Conservation (phyloP, 371 early-diverging fungal species). For the Mucor piriformis region DNA sequence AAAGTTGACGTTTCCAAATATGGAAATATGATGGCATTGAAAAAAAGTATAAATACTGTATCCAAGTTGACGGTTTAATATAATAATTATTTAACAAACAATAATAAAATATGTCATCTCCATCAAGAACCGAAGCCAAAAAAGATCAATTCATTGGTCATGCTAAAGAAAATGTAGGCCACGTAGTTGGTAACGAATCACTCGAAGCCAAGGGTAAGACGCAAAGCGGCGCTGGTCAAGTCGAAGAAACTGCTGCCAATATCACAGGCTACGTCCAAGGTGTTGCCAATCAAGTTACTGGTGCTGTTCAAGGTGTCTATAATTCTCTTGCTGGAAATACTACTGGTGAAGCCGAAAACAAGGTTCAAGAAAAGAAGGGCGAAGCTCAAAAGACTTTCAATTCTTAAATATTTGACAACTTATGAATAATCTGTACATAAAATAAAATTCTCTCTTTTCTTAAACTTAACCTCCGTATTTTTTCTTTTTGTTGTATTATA, state of each 20-base stretch:
- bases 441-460: too few species aligned
- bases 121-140: constrained; percentile 32
- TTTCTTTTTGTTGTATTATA: too few species aligned
- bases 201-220: constrained; percentile 44
- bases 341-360: constrained; percentile 24
- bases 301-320: constrained; percentile 27
- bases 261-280: constrained; percentile 23
- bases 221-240: constrained; percentile 22
- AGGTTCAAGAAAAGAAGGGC: constrained; percentile 29
- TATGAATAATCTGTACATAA: too few species aligned
- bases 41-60: too few species aligned
- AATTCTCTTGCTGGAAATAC: constrained; percentile 30
- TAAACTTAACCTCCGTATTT: too few species aligned
- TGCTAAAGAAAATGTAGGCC: constrained; percentile 47
- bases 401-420: too few species aligned
- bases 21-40: too few species aligned
- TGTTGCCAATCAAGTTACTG: constrained; percentile 22
- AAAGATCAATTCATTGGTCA: constrained; percentile 39
- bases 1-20: too few species aligned
- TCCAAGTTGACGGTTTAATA: too few species aligned
- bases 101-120: constrained; percentile 22
- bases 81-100: too few species aligned
- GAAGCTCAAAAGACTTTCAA: constrained; percentile 31
- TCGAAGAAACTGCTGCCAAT: constrained; percentile 28
- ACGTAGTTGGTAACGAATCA: constrained; percentile 47